phyloP scores from a whole-genome alignment of 2,329 filamentous ascomycete genomes.

The Colletotrichum australisinense region DNA sequence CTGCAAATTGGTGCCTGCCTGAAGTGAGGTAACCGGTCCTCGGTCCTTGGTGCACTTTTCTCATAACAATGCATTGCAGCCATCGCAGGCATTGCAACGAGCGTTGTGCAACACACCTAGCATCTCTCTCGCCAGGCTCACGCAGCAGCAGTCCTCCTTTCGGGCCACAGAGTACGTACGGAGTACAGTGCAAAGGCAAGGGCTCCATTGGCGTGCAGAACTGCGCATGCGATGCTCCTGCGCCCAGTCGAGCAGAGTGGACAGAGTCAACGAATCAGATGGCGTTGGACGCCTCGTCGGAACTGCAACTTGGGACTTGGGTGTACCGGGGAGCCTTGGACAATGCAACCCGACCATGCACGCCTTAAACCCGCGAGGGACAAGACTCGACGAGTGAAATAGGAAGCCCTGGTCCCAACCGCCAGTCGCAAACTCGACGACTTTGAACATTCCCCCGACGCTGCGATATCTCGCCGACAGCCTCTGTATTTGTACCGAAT shows the following conservation, averaged over 20 bases:
- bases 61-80: background rate
- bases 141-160: background rate
- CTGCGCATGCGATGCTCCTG: slow-evolving; percentile 23
- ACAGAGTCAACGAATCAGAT: slow-evolving; percentile 21
- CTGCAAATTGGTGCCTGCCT: background rate
- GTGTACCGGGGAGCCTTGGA: slow-evolving; percentile 6
- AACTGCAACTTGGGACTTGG: slow-evolving; percentile 23
- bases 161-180: background rate
- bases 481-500: no score
- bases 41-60: slow-evolving; percentile 2
- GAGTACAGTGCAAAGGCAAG: background rate
- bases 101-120: background rate
- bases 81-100: background rate
- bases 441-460: background rate
- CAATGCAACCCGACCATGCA: slow-evolving; percentile 24
- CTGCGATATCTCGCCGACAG: no score
- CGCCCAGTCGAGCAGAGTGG: slow-evolving; percentile 2
- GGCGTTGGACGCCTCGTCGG: slow-evolving; percentile 7
- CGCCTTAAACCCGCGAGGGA: slow-evolving; percentile 18
- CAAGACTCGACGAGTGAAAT: background rate
- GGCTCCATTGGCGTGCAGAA: slow-evolving; percentile 20
- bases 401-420: background rate
- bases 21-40: slow-evolving; percentile 15
- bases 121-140: background rate
- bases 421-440: background rate